Percentiles rank a stretch among this genome's conserved stretches.
Evolutionary conservation across 2,329 filamentous ascomycete genomes (phyloP).

Genomic region (Coniochaeta sp.): DNA sequence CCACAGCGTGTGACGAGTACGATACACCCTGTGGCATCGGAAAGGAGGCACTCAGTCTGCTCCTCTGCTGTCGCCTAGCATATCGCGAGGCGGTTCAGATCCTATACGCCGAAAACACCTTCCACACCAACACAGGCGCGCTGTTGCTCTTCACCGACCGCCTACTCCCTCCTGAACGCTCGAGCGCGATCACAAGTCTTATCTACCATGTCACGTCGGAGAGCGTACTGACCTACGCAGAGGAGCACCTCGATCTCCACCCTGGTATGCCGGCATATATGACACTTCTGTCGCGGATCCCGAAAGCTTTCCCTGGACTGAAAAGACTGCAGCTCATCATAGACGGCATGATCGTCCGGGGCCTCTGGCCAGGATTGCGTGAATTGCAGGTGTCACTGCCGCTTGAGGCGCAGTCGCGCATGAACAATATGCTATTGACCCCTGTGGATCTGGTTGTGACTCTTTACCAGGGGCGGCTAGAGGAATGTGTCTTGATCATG

Average conservation of each 20-base stretch:
- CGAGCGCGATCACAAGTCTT: not conserved
- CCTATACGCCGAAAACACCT: constrained; percentile 7
- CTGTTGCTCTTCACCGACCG: constrained; percentile 3
- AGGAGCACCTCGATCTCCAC: constrained; percentile 5
- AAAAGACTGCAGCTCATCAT: not conserved
- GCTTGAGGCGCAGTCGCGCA: not conserved
- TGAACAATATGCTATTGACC: not conserved
- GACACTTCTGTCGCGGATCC: constrained; percentile 2
- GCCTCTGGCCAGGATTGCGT: not conserved
- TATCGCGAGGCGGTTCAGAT: constrained; percentile 8
- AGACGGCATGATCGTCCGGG: not conserved
- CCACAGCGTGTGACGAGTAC: constrained; percentile 4
- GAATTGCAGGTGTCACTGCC: not conserved
- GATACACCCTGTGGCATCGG: constrained; percentile 3
- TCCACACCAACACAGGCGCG: constrained; percentile 7
- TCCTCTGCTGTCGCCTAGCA: constrained; percentile 3
- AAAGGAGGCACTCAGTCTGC: constrained; percentile 1
- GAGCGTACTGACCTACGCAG: constrained; percentile 4
- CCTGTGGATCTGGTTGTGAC: constrained; percentile 4
- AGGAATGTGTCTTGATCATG: constrained; percentile 5
- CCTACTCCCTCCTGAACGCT: constrained; percentile 1
- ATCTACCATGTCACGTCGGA: constrained; percentile 2
- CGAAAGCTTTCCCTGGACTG: constrained; percentile 6
- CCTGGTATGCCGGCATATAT: constrained; percentile 3
- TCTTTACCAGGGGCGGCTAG: not conserved